Evolutionary conservation across 2,329 filamentous ascomycete species (phyloP), one percentile per base, ranked within the genome.

Genomic region (Fusarium nodosum): DNA sequence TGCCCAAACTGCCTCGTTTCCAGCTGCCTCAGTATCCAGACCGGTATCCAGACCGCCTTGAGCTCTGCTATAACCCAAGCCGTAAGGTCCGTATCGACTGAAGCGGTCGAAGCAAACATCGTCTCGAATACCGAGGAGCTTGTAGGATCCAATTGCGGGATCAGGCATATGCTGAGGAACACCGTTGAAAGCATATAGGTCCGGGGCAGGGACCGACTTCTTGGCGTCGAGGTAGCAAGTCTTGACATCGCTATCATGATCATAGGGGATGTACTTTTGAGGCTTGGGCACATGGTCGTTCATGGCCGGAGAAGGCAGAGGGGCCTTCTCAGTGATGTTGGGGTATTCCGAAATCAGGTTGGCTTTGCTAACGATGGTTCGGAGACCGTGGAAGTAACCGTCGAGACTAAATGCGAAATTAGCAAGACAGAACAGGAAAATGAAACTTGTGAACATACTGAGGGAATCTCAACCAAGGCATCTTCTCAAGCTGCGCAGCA

Each of bases 91-190:
- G 38, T 95, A 87, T 47, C 94, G 88, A 20, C 93, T 92, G 76
- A 93, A 97, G 8, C 94, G 88, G 75, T 97, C 94, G 77, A 97
- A 97, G 80, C 94, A 97, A 16, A 97, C 83, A 73, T 96, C 91
- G 64, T 93, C 86, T 24, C 90, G 84, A 41, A 97, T 79, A 0
- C 92, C 93, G 7, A 97, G 81, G 46, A 93, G 77, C 16, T 88
- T 84, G 76, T 96, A 90, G 0, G 92, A 94, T 5, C 94, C 94
- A 72, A 96, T 87, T 2, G 90, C 86, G 4, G 93, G 88, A 52
- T 94, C 89, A 1, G 94, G 92, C 79, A 94, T 92, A 15, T 92
- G 91, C 72, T 90, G 86, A 2, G 92, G 89, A 9, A 96, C 82
- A 11, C 93, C 92, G 3, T 85, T 81, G 71, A 92, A 93, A 2